Base-by-base conservation (phyloP, 73 alveolate genomes). In the Stentor coeruleus region DNA sequence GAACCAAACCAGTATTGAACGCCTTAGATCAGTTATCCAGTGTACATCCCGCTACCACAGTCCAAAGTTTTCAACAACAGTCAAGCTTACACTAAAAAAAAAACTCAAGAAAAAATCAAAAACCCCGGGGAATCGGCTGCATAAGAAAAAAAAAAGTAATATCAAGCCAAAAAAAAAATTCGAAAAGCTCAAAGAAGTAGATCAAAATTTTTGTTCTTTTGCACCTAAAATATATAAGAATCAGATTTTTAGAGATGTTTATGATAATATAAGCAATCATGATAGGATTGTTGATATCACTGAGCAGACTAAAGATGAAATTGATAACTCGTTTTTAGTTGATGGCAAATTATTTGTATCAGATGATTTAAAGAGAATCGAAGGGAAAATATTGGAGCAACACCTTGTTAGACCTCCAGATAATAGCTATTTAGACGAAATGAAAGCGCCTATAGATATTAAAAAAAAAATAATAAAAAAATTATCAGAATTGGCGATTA, bases 401-500 rank as follows among this genome's bases (percentile, higher is more conserved):
- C 66, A 20, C 20, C 66, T 6, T 11, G 20, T 49, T 11, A 49
- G 66, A 49, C 66, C 66, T 49, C 66, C 66, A 11, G 66, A 49
- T 11, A 49, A 49, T 20, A 49, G 66, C 20, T 49, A 49, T 20
- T 20, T 49, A 6, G 66, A 49, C 6, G 66, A 49, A 49, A 49
- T 20, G 20, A 49, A 49, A 49, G 66, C 66, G 28, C 66, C 66
- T 11, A 49, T 11, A 11, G 66, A 49, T 49, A 49, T 49, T 49
- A 6, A 49, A 11, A 30, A 6, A 35, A 42, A 30, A 6, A 11
- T 60, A 11, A 60, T 60, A 39, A 30, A n/a, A 36, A 79, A 81
- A 37, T 55, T 85, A 55, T 37, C 37, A 39, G 89, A 86, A 59
- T 86, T 81, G 41, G 89, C 73, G 39, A 85, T 85, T 74, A 88